phyloP scores from a whole-genome alignment of 345 rosid species.

The Balakata baccata region DNA sequence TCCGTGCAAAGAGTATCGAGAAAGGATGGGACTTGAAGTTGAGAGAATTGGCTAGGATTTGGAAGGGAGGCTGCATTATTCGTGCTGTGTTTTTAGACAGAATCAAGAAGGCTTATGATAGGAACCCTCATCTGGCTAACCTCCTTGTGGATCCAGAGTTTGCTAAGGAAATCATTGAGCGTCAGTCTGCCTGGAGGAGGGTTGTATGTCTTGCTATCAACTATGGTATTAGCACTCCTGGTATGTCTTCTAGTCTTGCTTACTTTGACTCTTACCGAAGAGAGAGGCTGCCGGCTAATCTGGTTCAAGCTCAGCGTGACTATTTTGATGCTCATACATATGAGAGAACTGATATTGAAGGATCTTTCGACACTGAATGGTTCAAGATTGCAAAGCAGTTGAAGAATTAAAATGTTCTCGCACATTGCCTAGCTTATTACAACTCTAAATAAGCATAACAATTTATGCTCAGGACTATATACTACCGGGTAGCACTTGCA shows the following conservation, averaged over 20 bases:
- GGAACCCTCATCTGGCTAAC: slow-evolving; percentile 79
- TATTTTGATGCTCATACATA: slow-evolving; percentile 98
- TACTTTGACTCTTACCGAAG: slow-evolving; percentile 89
- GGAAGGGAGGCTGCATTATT: slow-evolving; percentile 99
- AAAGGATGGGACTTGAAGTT: slow-evolving; percentile 81
- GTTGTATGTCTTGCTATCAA: slow-evolving; percentile 81
- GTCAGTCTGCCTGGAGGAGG: slow-evolving; percentile 95
- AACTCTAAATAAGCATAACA: slow-evolving; percentile 25
- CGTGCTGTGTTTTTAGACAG: slow-evolving; percentile 88
- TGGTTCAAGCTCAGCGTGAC: slow-evolving; percentile 96
- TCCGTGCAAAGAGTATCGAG: slow-evolving; percentile 83
- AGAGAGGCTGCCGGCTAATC: slow-evolving; percentile 79
- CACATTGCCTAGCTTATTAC: slow-evolving; percentile 12
- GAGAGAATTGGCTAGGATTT: slow-evolving; percentile 96
- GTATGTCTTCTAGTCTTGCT: slow-evolving; percentile 95
- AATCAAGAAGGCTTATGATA: slow-evolving; percentile 93
- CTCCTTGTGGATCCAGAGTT: slow-evolving; percentile 96
- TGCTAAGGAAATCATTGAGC: slow-evolving; percentile 82
- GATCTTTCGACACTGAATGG: slow-evolving; percentile 97
- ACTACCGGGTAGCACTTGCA: slow-evolving; percentile 14
- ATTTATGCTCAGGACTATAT: slow-evolving; percentile 22
- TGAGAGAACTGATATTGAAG: slow-evolving; percentile 84
- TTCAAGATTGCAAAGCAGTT: slow-evolving; percentile 79
- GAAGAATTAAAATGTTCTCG: slow-evolving; percentile 34
- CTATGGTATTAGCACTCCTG: slow-evolving; percentile 87